Conservation (phyloP, 805 yeast genomes). For the Zygosaccharomyces siamensis region DNA sequence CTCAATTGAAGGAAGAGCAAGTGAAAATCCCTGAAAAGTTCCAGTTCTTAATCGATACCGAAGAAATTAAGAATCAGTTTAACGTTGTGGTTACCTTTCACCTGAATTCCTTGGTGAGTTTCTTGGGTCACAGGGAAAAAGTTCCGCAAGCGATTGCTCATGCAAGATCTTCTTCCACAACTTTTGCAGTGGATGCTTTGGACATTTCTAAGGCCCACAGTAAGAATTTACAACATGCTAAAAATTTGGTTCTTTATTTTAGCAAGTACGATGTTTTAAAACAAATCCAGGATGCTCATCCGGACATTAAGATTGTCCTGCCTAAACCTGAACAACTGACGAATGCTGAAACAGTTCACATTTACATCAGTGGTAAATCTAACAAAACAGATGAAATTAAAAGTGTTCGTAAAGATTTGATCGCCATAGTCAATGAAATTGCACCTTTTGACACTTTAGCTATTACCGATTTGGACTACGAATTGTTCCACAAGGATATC, state of each 20-base stretch:
- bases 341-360: conserved; percentile 45
- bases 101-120: conserved; percentile 48
- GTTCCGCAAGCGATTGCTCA: conserved; percentile 57
- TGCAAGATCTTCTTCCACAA: conserved; percentile 57
- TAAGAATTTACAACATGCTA: conserved; percentile 71
- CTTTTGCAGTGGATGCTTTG: conserved; percentile 57
- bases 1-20: conserved; percentile 47
- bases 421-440: conserved; percentile 64
- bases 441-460: conserved; percentile 60
- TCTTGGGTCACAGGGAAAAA: conserved; percentile 58
- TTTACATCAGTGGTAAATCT: conserved; percentile 56
- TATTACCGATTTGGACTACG: conserved; percentile 60
- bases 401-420: conserved; percentile 64
- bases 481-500: conserved; percentile 30
- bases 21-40: conserved; percentile 61
- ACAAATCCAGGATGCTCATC: conserved; percentile 37
- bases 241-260: conserved; percentile 65
- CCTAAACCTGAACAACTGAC: conserved; percentile 46
- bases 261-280: conserved; percentile 45
- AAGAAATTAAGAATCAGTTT: conserved; percentile 47
- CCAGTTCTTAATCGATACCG: conserved; percentile 63
- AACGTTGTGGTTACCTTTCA: conserved; percentile 56
- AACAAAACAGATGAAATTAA: conserved; percentile 49
- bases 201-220: conserved; percentile 90
- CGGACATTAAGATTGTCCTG: conserved; percentile 43